Base-by-base conservation (phyloP, 179 eudicot genomes). In the Silene coronaria region DNA sequence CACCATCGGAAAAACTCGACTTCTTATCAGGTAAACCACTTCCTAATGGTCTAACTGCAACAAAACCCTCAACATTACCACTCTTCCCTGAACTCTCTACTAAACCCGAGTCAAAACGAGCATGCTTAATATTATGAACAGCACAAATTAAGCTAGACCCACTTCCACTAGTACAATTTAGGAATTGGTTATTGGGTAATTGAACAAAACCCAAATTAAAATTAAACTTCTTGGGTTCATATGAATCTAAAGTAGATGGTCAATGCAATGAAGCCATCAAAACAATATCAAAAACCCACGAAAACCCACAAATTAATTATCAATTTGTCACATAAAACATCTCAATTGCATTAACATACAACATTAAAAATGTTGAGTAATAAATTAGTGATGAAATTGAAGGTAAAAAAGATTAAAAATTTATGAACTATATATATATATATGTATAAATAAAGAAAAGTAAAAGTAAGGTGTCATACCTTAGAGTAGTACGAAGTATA, bases 261-360 rank as follows among this genome's bases (percentile, higher is more conserved):
- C 81, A 66, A 73, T 28, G 66, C 75, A 84, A 70, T 36, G 84
- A 80, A 60, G 78, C 84, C 86, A 84, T 93, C 73, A 72, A 9
- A 57, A 87, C 85, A 63, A 21, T 27, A 63, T 71, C 2, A 64
- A 81, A 75, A 61, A 13, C 78, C 75, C 78, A 67, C 60, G n/a
- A 53, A 73, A 64, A 69, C 76, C 71, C 78, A 74, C 30, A 67
- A 12, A 58, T 12, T 32, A 70, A 21, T 6, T 14, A 66, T 1
- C 22, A 65, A 70, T 6, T 46, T 76, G 10, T 48, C 63, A 77
- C 17, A 67, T 17, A 76, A 4, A 76, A 67, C 17, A 65, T 30
- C 46, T 59, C 24, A 66, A 59, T 6, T 45, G 55, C 45, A 72
- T 63, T 73, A 76, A 58, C 14, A 27, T n/a, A 72, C 48, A 55